Evolutionary conservation across 1,284 basidiomycete species (phyloP).

Genomic region (Vanrija sp.): DNA sequence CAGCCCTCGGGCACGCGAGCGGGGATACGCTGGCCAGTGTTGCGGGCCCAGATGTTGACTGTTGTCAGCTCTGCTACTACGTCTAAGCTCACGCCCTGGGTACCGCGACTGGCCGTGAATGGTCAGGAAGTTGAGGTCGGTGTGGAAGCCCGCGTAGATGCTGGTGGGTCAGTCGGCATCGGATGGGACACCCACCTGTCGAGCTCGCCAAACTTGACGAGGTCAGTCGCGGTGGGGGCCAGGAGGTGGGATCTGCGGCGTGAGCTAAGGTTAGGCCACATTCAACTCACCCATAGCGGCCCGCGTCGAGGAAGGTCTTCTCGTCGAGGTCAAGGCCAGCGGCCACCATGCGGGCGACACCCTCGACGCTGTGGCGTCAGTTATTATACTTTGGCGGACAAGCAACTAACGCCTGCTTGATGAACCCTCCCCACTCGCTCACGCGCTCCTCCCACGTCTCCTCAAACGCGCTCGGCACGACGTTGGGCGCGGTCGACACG

Average conservation of each 20-base stretch:
- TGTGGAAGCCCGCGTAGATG: slow-evolving; percentile 86
- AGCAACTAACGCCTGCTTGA: slow-evolving; percentile 73
- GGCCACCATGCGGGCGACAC: slow-evolving; percentile 75
- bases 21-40: slow-evolving; percentile 78
- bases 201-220: slow-evolving; percentile 68
- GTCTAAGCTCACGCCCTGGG: slow-evolving; percentile 36
- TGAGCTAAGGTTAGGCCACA: not conserved
- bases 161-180: slow-evolving; percentile 48
- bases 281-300: slow-evolving; percentile 65
- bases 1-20: slow-evolving; percentile 68
- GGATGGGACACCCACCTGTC: slow-evolving; percentile 41
- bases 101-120: slow-evolving; percentile 76
- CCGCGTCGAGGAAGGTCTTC: slow-evolving; percentile 67
- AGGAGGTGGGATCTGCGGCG: slow-evolving; percentile 70
- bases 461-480: slow-evolving; percentile 63
- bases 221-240: slow-evolving; percentile 84
- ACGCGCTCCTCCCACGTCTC: slow-evolving; percentile 61
- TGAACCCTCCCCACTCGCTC: slow-evolving; percentile 75
- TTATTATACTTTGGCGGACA: no score
- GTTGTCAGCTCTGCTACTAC: not conserved
- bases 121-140: slow-evolving; percentile 56
- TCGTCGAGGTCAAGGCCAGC: slow-evolving; percentile 69
- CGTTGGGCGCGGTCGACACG: slow-evolving; percentile 69
- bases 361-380: slow-evolving; percentile 59
- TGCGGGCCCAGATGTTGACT: slow-evolving; percentile 81